Percentiles rank a stretch among this genome's conserved stretches.
Conservation (phyloP, 2,329 filamentous ascomycete species). For the Penicillium sp. region DNA sequence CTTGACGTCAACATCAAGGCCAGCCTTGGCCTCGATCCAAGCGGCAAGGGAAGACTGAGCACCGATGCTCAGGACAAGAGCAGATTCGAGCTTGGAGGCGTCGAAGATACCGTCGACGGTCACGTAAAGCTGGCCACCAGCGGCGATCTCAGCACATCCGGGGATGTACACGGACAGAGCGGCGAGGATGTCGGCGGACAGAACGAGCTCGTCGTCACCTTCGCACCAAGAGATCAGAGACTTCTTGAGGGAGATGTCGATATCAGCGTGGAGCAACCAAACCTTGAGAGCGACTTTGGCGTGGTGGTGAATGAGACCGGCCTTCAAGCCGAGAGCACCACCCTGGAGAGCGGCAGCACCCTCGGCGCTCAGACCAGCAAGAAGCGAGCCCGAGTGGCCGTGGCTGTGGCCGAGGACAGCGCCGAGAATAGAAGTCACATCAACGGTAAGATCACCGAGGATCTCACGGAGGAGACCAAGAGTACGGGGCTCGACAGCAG, state of each 20-base stretch:
- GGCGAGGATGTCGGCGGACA: slow-evolving; percentile 30
- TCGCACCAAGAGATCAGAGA: slow-evolving; percentile 34
- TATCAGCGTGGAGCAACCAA: slow-evolving; percentile 29
- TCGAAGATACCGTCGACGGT: slow-evolving; percentile 37
- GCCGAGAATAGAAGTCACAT: slow-evolving; percentile 24
- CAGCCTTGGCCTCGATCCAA: slow-evolving; percentile 27
- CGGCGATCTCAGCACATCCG: slow-evolving; percentile 32
- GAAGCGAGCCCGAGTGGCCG: slow-evolving; percentile 16
- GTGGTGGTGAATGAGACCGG: slow-evolving; percentile 26
- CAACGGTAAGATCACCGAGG: slow-evolving; percentile 18
- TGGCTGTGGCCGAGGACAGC: slow-evolving; percentile 24
- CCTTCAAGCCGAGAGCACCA: slow-evolving; percentile 35
- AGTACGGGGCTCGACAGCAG: slow-evolving; percentile 25
- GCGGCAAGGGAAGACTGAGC: slow-evolving; percentile 29
- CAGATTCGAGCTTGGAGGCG: slow-evolving; percentile 25
- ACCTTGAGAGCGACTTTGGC: slow-evolving; percentile 30
- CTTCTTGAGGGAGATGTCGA: slow-evolving; percentile 30
- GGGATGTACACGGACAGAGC: slow-evolving; percentile 36
- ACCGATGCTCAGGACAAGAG: slow-evolving; percentile 31
- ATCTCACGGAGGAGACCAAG: slow-evolving; percentile 22
- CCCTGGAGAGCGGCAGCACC: slow-evolving; percentile 38
- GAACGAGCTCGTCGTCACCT: slow-evolving; percentile 23
- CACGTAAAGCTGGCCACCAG: slow-evolving; percentile 36
- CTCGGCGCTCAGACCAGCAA: slow-evolving; percentile 32
- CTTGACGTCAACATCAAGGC: slow-evolving; percentile 30